Conservation (phyloP, 768 basidiomycete genomes). For the Auriscalpium orientale region DNA sequence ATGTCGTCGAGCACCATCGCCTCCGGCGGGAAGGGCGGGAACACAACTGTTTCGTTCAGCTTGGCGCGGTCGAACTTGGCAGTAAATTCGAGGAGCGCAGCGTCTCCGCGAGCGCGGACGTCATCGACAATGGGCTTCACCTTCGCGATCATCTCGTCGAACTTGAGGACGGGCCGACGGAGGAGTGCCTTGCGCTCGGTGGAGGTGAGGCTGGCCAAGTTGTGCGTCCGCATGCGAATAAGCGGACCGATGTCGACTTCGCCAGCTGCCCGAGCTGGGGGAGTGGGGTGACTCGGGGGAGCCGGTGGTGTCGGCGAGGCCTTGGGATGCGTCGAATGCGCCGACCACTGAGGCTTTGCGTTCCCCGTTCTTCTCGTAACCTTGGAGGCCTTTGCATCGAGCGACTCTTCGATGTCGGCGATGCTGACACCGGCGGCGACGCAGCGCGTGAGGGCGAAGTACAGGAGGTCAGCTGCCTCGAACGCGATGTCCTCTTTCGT, state of each 20-base stretch:
- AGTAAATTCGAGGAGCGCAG: slow-evolving; percentile 79
- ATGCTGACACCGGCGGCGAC: slow-evolving; percentile 75
- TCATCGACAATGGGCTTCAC: slow-evolving; percentile 91
- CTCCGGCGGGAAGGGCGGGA: slow-evolving; percentile 71
- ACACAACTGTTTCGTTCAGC: slow-evolving; percentile 60
- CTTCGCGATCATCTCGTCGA: slow-evolving; percentile 82
- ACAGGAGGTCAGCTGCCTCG: slow-evolving; percentile 91
- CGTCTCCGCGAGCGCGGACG: slow-evolving; percentile 79
- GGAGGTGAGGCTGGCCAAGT: slow-evolving; percentile 40
- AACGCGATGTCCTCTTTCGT: slow-evolving; percentile 81
- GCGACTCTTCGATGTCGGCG: slow-evolving; percentile 72
- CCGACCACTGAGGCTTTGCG: slow-evolving; percentile 77
- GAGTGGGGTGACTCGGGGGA: slow-evolving; percentile 15
- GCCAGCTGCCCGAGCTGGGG: slow-evolving; percentile 13
- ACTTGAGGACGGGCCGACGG: slow-evolving; percentile 83
- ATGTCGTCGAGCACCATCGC: slow-evolving; percentile 50
- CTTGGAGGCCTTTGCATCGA: slow-evolving; percentile 82
- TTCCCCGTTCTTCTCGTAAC: slow-evolving; percentile 84
- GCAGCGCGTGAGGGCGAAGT: slow-evolving; percentile 86
- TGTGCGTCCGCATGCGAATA: slow-evolving; percentile 75
- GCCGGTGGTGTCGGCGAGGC: slow-evolving; percentile 14
- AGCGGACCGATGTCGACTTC: slow-evolving; percentile 28
- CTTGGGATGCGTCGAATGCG: slow-evolving; percentile 11
- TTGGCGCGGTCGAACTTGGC: slow-evolving; percentile 87
- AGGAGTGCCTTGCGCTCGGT: slow-evolving; percentile 63